Evolutionary conservation across 805 yeast genomes (phyloP).

Genomic region (Ogataea corticis): DNA sequence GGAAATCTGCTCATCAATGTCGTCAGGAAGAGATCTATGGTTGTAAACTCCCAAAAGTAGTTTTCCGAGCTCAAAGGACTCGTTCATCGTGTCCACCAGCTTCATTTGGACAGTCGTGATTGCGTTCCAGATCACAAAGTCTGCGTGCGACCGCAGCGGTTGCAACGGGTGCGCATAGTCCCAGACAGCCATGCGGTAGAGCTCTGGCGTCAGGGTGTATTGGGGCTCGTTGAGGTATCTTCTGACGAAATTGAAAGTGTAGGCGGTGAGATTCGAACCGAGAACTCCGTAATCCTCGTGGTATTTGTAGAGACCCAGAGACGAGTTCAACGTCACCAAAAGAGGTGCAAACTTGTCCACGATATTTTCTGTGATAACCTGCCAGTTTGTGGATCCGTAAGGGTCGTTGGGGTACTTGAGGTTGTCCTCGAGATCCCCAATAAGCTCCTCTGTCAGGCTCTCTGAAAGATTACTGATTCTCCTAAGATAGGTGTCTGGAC

Average conservation of each 20-base stretch:
- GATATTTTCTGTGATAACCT: slow-evolving; percentile 47
- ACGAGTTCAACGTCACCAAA: slow-evolving; percentile 41
- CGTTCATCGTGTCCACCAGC: slow-evolving; percentile 40
- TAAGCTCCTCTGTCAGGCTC: slow-evolving; percentile 37
- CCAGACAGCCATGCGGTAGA: slow-evolving; percentile 38
- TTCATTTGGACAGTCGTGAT: slow-evolving; percentile 40
- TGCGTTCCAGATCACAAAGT: slow-evolving; percentile 51
- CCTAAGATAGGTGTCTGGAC: slow-evolving; percentile 48
- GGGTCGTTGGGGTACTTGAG: slow-evolving; percentile 39
- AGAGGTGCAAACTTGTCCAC: slow-evolving; percentile 55
- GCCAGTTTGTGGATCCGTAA: slow-evolving; percentile 54
- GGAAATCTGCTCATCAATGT: slow-evolving; percentile 20
- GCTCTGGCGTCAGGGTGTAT: slow-evolving; percentile 15
- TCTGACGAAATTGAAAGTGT: slow-evolving; percentile 46
- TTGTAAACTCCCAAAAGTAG: slow-evolving; percentile 23
- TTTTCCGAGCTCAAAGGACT: slow-evolving; percentile 35
- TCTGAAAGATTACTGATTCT: slow-evolving; percentile 39
- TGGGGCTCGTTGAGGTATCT: slow-evolving; percentile 38
- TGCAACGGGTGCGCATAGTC: slow-evolving; percentile 49
- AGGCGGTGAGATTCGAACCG: slow-evolving; percentile 38
- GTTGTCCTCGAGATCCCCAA: slow-evolving; percentile 35
- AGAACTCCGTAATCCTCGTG: slow-evolving; percentile 16
- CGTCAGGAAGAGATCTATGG: slow-evolving; percentile 9
- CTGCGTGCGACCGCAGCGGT: slow-evolving; percentile 40
- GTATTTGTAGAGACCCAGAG: slow-evolving; percentile 28